These are phyloP conservation scores for Streptanthus diversifolius DNA, from an alignment of 345 rosid genomes.

Conservation along the genomic window DNA sequence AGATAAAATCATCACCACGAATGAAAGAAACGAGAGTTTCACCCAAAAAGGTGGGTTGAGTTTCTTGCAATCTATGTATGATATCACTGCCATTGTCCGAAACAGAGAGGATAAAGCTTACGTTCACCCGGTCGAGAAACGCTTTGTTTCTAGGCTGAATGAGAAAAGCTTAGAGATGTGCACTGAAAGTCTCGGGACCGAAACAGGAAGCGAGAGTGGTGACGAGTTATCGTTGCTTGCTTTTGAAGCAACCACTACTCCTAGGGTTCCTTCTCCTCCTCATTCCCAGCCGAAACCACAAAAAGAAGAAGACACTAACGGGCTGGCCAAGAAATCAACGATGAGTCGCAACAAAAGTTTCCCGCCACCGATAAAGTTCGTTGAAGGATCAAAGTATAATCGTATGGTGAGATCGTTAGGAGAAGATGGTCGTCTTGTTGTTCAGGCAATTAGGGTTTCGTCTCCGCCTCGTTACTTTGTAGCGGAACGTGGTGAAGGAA, in stretches of 20 bases:
- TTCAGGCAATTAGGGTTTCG: constrained; percentile 48
- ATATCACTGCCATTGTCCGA: constrained; percentile 13
- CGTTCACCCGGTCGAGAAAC: constrained; percentile 57
- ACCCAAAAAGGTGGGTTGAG: constrained; percentile 44
- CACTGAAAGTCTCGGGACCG: constrained; percentile 85
- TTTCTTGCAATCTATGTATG: constrained; percentile 47
- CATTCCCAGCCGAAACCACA: constrained; percentile 8
- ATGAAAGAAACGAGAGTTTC: constrained; percentile 7
- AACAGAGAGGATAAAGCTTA: constrained; percentile 32
- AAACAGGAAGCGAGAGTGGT: constrained; percentile 59
- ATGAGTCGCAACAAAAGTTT: constrained; percentile 41
- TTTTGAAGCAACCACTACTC: constrained; percentile 23
- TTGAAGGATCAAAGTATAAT: constrained; percentile 41
- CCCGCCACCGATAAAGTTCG: constrained; percentile 82
- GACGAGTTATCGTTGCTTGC: constrained; percentile 41
- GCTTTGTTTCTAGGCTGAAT: constrained; percentile 48
- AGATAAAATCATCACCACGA: neutral
- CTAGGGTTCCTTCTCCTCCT: constrained; percentile 8
- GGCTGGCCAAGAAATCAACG: neutral
- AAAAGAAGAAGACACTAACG: neutral
- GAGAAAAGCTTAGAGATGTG: constrained; percentile 81
- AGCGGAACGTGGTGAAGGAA: constrained; percentile 67
- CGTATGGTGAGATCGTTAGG: constrained; percentile 47
- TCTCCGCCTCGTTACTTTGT: constrained; percentile 36
- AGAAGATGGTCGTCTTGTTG: constrained; percentile 72